Conservation (phyloP, 805 yeast genomes). For the Candida coleopterorum region DNA sequence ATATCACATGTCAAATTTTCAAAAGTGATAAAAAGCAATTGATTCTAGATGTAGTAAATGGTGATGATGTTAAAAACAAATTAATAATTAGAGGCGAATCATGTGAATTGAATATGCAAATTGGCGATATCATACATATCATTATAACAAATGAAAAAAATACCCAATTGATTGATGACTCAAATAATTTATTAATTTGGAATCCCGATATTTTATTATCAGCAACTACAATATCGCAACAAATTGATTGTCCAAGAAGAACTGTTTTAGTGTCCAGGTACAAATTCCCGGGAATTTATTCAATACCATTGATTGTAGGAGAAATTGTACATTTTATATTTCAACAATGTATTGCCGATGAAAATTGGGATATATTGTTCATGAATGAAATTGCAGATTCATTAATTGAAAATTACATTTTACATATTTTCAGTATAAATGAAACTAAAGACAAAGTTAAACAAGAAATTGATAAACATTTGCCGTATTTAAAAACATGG, state of each 20-base stretch:
- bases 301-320: conserved; percentile 72
- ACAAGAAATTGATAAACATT: conserved; percentile 41
- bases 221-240: conserved; percentile 77
- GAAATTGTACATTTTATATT: conserved; percentile 74
- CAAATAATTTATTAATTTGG: conserved; percentile 63
- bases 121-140: conserved; percentile 58
- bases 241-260: conserved; percentile 67
- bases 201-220: conserved; percentile 81
- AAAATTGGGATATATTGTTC: conserved; percentile 31
- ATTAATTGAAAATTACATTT: conserved; percentile 37
- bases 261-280: conserved; percentile 58
- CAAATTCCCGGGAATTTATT: conserved; percentile 58
- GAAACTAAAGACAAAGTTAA: conserved; percentile 40
- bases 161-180: conserved; percentile 48
- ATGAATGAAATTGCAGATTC: conserved; percentile 36
- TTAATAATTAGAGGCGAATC: conserved; percentile 61
- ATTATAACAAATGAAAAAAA: conserved; percentile 40
- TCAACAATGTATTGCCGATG: conserved; percentile 47
- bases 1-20: conserved; percentile 17
- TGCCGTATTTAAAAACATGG: conserved; percentile 52
- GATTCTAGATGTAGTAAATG: conserved; percentile 48
- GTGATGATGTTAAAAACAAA: conserved; percentile 25
- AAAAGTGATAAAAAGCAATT: conserved; percentile 35
- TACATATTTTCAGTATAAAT: conserved; percentile 54
- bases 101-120: conserved; percentile 43